Conservation (phyloP, 1,284 basidiomycete genomes). For the Golubevia sp. region DNA sequence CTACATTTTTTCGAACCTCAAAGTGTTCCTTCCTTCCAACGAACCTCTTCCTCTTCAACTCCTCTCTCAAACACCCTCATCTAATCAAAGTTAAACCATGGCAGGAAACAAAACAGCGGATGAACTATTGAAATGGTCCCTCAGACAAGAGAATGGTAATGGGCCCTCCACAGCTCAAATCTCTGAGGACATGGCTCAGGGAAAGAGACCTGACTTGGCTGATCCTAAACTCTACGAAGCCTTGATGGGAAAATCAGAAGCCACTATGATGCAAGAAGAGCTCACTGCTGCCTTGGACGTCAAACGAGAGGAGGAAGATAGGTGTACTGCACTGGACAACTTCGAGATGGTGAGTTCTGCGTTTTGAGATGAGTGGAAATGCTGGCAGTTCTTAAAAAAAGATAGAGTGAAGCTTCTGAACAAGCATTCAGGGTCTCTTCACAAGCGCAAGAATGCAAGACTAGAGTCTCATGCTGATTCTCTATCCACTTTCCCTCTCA, state of each 20-base stretch:
- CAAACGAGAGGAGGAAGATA: slow-evolving; percentile 20
- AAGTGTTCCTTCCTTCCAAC: too few species aligned
- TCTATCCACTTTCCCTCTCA: slow-evolving; percentile 52
- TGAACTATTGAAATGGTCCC: slow-evolving; percentile 51
- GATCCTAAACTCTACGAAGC: slow-evolving; percentile 50
- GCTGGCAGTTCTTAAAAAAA: too few species aligned
- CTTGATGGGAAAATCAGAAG: slow-evolving; percentile 59
- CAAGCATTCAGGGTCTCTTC: too few species aligned
- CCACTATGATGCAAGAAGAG: slow-evolving; percentile 58
- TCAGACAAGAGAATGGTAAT: slow-evolving; percentile 22
- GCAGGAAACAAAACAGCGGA: slow-evolving; percentile 41
- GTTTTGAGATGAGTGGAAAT: neutral
- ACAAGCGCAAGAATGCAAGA: too few species aligned
- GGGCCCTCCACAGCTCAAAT: slow-evolving; percentile 34
- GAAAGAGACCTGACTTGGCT: slow-evolving; percentile 44
- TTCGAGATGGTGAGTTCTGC: slow-evolving; percentile 80
- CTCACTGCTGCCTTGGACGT: slow-evolving; percentile 40
- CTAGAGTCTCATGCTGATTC: too few species aligned
- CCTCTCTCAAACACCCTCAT: neutral
- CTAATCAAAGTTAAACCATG: slow-evolving; percentile 27
- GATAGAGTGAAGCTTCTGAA: too few species aligned
- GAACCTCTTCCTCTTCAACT: too few species aligned
- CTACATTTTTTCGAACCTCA: too few species aligned
- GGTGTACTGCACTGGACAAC: slow-evolving; percentile 83
- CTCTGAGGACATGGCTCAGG: slow-evolving; percentile 34